Percentiles rank a stretch among this genome's conserved stretches.
Evolutionary conservation across 768 basidiomycete genomes (phyloP).

Genomic region (Saitozyma podzolica): DNA sequence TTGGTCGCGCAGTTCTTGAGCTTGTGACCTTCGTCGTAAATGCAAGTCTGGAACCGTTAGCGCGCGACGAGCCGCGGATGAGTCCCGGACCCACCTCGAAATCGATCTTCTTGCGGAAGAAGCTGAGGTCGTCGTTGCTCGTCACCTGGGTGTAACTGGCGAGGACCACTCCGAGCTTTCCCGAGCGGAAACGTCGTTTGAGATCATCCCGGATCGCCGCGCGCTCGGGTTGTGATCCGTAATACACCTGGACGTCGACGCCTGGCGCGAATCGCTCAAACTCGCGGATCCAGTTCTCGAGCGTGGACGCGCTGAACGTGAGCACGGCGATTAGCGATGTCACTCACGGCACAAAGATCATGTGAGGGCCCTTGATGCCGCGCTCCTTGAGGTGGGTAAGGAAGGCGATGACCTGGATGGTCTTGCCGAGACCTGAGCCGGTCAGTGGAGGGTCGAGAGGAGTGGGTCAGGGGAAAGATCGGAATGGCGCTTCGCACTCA

Average conservation of each 20-base stretch:
- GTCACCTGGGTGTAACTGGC: slow-evolving; percentile 96
- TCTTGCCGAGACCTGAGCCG: slow-evolving; percentile 85
- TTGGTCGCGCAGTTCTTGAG: slow-evolving; percentile 98
- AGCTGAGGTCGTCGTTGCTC: slow-evolving; percentile 81
- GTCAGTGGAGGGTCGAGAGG: neutral
- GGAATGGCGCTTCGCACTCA: slow-evolving; percentile 42
- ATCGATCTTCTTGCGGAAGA: slow-evolving; percentile 75
- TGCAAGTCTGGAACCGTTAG: slow-evolving; percentile 65
- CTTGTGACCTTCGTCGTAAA: slow-evolving; percentile 96
- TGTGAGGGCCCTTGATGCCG: slow-evolving; percentile 78
- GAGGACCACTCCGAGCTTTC: slow-evolving; percentile 84
- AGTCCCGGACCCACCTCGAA: slow-evolving; percentile 73
- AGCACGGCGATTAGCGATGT: neutral
- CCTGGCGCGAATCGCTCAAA: slow-evolving; percentile 86
- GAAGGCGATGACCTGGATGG: slow-evolving; percentile 97
- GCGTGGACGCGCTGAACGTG: slow-evolving; percentile 74
- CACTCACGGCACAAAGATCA: slow-evolving; percentile 91
- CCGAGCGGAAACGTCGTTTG: slow-evolving; percentile 60
- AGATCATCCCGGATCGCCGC: slow-evolving; percentile 70
- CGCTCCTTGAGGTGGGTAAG: slow-evolving; percentile 81
- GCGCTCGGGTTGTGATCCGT: slow-evolving; percentile 87
- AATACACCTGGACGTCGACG: slow-evolving; percentile 85
- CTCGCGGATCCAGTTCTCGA: slow-evolving; percentile 98
- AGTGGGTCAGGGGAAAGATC: neutral
- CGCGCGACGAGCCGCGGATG: neutral